Percentiles rank a stretch among this genome's conserved stretches.
These are phyloP conservation scores for Phallus indusiatus DNA, from an alignment of 768 basidiomycete species.

Conservation along the genomic window DNA sequence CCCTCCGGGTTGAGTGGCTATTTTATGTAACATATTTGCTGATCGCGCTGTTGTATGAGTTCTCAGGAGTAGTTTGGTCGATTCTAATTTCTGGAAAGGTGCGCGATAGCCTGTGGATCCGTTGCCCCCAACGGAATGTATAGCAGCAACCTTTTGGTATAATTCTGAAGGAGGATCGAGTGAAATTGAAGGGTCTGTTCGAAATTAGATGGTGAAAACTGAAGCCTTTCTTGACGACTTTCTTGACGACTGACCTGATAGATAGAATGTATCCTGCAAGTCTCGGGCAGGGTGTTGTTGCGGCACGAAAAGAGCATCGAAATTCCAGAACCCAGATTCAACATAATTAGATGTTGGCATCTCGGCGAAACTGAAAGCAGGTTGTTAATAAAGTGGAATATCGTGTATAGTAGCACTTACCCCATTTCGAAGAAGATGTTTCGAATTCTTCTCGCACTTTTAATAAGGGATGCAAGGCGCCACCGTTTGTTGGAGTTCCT, in stretches of 20 bases:
- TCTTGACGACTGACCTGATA: constrained; percentile 55
- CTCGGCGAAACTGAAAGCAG: constrained; percentile 72
- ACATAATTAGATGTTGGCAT: constrained; percentile 97
- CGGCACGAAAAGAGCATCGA: constrained; percentile 95
- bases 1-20: constrained; percentile 75
- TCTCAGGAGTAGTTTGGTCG: constrained; percentile 82
- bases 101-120: constrained; percentile 96
- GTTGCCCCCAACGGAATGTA: constrained; percentile 81
- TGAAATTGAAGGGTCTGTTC: constrained; percentile 66
- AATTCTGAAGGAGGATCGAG: constrained; percentile 72
- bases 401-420: constrained; percentile 33
- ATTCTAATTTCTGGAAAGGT: constrained; percentile 90
- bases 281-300: constrained; percentile 99
- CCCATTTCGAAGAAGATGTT: constrained; percentile 99
- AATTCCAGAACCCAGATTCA: constrained; percentile 99
- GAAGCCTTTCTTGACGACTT: neutral
- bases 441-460: constrained; percentile 95
- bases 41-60: constrained; percentile 97
- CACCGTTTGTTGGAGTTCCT: constrained; percentile 80
- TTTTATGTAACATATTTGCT: constrained; percentile 86
- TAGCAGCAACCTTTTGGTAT: constrained; percentile 72
- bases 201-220: neutral
- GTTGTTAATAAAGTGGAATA: neutral
- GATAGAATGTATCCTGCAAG: constrained; percentile 96
- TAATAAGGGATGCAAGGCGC: constrained; percentile 89